Evolutionary conservation across 2,329 filamentous ascomycete species (phyloP).

Genomic region (Neofusicoccum sp.): DNA sequence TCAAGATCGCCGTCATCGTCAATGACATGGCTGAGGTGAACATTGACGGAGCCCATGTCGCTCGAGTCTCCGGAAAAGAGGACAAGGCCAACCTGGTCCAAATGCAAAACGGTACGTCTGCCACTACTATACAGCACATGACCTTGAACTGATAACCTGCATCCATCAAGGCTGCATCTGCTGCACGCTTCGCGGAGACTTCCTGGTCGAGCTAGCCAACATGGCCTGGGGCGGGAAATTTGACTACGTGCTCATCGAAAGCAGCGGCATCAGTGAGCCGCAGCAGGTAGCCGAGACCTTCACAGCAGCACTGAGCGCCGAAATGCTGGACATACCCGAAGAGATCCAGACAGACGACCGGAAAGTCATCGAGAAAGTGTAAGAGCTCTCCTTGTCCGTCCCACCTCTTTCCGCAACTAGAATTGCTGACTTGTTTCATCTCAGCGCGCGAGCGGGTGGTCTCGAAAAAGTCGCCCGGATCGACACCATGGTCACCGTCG

Average conservation of each 20-base stretch:
- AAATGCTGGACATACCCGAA: constrained; percentile 48
- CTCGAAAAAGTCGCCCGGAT: constrained; percentile 64
- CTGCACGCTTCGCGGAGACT: constrained; percentile 69
- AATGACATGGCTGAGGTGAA: constrained; percentile 66
- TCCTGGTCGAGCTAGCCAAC: constrained; percentile 67
- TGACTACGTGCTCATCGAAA: constrained; percentile 72
- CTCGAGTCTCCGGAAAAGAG: constrained; percentile 42
- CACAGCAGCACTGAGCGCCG: constrained; percentile 49
- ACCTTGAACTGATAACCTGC: background rate
- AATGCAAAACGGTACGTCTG: constrained; percentile 54
- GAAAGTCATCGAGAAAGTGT: constrained; percentile 49
- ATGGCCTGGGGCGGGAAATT: constrained; percentile 62
- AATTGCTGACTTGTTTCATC: background rate
- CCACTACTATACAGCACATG: background rate
- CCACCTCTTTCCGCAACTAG: constrained; percentile 16
- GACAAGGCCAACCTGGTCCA: constrained; percentile 64
- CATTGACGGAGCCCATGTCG: constrained; percentile 63
- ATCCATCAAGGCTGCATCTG: constrained; percentile 60
- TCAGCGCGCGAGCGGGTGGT: constrained; percentile 57
- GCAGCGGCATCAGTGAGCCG: constrained; percentile 69
- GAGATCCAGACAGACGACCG: constrained; percentile 45
- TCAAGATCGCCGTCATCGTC: constrained; percentile 69
- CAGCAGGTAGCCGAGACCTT: constrained; percentile 75
- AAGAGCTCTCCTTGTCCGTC: constrained; percentile 25
- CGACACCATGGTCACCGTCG: constrained; percentile 70